A percentile compares a stretch with the other conserved stretches of the same genome.
These are phyloP conservation scores for Metarhizium robertsii DNA, from an alignment of 2,329 filamentous ascomycete genomes.

Conservation along the genomic window DNA sequence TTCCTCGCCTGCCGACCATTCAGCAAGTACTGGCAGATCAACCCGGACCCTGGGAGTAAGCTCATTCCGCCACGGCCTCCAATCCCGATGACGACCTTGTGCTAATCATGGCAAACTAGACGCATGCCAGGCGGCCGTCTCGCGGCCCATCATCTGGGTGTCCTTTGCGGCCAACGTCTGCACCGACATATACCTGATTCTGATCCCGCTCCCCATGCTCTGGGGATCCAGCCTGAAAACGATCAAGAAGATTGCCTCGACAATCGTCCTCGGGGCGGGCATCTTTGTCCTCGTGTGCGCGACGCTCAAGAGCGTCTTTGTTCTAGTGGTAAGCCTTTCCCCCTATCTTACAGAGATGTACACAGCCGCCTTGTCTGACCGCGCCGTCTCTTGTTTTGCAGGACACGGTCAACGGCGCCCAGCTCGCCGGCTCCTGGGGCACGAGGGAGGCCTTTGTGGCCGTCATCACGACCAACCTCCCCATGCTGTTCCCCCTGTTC, in stretches of 20 bases:
- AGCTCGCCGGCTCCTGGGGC: background rate
- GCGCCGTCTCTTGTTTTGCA: slow-evolving; percentile 17
- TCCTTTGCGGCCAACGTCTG: slow-evolving; percentile 40
- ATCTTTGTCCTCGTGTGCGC: slow-evolving; percentile 30
- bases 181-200: slow-evolving; percentile 48
- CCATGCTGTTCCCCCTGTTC: slow-evolving; percentile 31
- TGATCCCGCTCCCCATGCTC: slow-evolving; percentile 43
- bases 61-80: slow-evolving; percentile 2
- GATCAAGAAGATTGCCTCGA: slow-evolving; percentile 27
- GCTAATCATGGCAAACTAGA: slow-evolving; percentile 20
- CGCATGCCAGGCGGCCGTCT: slow-evolving; percentile 37
- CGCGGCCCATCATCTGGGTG: slow-evolving; percentile 38
- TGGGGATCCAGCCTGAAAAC: slow-evolving; percentile 24
- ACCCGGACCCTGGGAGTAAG: slow-evolving; percentile 45
- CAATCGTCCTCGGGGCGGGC: slow-evolving; percentile 27
- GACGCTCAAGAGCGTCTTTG: slow-evolving; percentile 26
- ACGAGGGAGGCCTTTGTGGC: slow-evolving; percentile 30
- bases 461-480: slow-evolving; percentile 29
- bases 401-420: slow-evolving; percentile 10
- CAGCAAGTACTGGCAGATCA: slow-evolving; percentile 47
- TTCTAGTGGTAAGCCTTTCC: slow-evolving; percentile 15
- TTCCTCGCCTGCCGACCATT: slow-evolving; percentile 42
- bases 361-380: background rate
- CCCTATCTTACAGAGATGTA: background rate
- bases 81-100: no score